Percentiles rank a stretch among this genome's conserved stretches.
Conservation (phyloP, 768 basidiomycete genomes). For the Hortiboletus flavorubellus region DNA sequence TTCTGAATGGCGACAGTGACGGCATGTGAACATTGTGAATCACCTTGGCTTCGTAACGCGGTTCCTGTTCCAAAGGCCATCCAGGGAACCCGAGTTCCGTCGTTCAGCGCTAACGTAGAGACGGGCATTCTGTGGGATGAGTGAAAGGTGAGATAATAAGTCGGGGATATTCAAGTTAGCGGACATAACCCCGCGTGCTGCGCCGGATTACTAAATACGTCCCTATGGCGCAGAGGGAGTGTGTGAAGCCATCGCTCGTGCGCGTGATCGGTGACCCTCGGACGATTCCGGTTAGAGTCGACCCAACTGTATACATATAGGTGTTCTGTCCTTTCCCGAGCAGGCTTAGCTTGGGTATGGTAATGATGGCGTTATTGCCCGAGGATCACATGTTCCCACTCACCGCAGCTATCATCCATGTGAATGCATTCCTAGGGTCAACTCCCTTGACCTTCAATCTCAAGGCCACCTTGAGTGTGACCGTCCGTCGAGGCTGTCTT, state of each 20-base stretch:
- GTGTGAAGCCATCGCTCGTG: not conserved
- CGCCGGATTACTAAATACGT: constrained; percentile 6
- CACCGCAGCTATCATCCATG: too few species aligned
- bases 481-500: too few species aligned
- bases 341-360: too few species aligned
- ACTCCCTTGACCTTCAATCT: constrained; percentile 37
- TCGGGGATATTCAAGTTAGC: not conserved
- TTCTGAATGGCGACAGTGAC: constrained; percentile 49
- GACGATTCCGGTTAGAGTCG: not conserved
- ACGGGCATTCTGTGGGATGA: constrained; percentile 22
- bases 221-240: constrained; percentile 6
- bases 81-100: constrained; percentile 53
- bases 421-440: too few species aligned
- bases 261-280: not conserved
- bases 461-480: too few species aligned
- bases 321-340: too few species aligned
- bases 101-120: constrained; percentile 46
- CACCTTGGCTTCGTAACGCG: constrained; percentile 37
- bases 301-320: not conserved
- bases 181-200: not conserved
- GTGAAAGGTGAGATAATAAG: constrained; percentile 7
- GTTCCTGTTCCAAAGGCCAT: constrained; percentile 64
- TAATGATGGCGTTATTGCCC: too few species aligned
- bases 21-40: constrained; percentile 32
- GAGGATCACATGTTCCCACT: too few species aligned